These are phyloP conservation scores for Fusarium sp. DNA, from an alignment of 2,329 filamentous ascomycete species.

Conservation along the genomic window DNA sequence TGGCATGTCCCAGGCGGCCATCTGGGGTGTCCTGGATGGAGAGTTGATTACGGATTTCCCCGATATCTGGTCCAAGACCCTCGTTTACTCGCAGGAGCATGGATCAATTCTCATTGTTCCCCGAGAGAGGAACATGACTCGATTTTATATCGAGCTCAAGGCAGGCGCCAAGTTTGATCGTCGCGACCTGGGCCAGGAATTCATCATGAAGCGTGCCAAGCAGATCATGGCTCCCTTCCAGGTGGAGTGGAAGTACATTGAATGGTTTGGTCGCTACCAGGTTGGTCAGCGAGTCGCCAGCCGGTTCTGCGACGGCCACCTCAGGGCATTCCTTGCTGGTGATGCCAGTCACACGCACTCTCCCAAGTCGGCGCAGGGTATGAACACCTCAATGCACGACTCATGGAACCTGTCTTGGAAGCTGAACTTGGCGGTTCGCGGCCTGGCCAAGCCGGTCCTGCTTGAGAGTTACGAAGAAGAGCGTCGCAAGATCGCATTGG, in stretches of 20 bases:
- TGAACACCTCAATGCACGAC: constrained; percentile 73
- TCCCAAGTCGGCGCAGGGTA: constrained; percentile 77
- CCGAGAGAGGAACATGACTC: constrained; percentile 78
- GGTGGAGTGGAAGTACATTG: constrained; percentile 68
- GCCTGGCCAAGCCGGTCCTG: constrained; percentile 65
- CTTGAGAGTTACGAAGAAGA: constrained; percentile 73
- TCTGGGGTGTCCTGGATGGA: constrained; percentile 80
- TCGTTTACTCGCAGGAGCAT: constrained; percentile 74
- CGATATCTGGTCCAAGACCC: constrained; percentile 80
- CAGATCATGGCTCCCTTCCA: constrained; percentile 70
- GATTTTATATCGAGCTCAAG: constrained; percentile 71
- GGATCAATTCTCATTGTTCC: constrained; percentile 81
- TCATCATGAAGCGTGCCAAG: constrained; percentile 76
- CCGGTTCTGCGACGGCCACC: constrained; percentile 72
- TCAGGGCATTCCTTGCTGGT: constrained; percentile 75
- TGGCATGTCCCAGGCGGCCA: constrained; percentile 63
- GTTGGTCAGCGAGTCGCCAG: constrained; percentile 79
- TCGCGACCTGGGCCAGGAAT: constrained; percentile 66
- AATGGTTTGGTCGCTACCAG: constrained; percentile 81
- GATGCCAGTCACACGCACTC: constrained; percentile 80
- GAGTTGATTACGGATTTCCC: constrained; percentile 79
- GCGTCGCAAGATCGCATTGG: constrained; percentile 70
- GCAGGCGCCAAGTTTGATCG: constrained; percentile 55
- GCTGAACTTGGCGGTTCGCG: constrained; percentile 65
- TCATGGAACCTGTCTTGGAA: constrained; percentile 70